A percentile compares a stretch with the other conserved stretches of the same genome.
These are phyloP conservation scores for Pelargonium citronellum DNA, from an alignment of 441 rosid genomes.

Conservation along the genomic window DNA sequence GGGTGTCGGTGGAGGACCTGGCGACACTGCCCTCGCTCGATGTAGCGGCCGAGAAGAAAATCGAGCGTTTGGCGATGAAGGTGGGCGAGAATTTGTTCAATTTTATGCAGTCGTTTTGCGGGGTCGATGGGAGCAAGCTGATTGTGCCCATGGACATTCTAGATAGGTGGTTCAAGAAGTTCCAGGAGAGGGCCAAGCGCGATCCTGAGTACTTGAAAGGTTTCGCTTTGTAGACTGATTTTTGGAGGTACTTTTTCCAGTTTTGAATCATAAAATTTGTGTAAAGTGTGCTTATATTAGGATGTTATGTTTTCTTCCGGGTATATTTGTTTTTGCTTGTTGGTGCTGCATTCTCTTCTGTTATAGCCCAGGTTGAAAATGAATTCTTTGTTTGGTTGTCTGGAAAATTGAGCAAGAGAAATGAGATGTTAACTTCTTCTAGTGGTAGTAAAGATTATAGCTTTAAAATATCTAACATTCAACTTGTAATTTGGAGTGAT, in stretches of 20 bases:
- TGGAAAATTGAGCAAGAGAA: no score
- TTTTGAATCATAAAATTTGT: no score
- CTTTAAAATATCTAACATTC: no score
- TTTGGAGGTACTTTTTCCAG: neutral
- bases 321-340: no score
- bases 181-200: conserved; percentile 79
- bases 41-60: conserved; percentile 58
- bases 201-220: conserved; percentile 76
- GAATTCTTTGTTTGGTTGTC: no score
- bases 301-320: no score
- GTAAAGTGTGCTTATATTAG: no score
- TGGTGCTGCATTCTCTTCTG: no score
- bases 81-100: conserved; percentile 86
- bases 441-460: no score
- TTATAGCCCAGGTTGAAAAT: no score
- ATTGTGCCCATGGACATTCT: conserved; percentile 90
- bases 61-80: conserved; percentile 81
- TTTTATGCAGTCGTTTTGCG: conserved; percentile 94
- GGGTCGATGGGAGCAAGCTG: conserved; percentile 71
- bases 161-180: conserved; percentile 92
- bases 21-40: conserved; percentile 64
- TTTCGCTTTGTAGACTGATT: conserved; percentile 45
- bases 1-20: conserved; percentile 69
- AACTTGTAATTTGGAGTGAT: no score
- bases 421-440: no score